Percentiles rank a stretch among this genome's conserved stretches.
These are phyloP conservation scores for Elymus sibiricus DNA, from an alignment of 176 grass and related monocot genomes.

Conservation along the genomic window DNA sequence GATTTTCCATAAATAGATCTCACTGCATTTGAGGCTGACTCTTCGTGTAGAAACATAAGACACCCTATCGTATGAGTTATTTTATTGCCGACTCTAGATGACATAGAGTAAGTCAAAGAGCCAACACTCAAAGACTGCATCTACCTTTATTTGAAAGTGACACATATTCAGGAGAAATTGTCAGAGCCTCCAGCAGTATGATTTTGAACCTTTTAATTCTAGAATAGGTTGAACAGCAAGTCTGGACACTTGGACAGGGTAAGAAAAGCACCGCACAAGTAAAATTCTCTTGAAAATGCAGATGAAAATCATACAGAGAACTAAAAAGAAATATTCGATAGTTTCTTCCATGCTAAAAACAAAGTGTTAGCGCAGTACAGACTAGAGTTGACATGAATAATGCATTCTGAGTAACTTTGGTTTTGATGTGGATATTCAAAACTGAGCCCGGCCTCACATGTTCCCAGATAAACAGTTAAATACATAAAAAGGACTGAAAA, in stretches of 20 bases:
- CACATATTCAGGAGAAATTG: not conserved
- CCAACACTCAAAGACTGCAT: not conserved
- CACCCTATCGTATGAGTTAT: not conserved
- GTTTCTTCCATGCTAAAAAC: not conserved
- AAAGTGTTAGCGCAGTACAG: not conserved
- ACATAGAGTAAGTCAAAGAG: not conserved
- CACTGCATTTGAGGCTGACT: not conserved
- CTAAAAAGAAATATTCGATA: not conserved
- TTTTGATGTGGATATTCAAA: not conserved
- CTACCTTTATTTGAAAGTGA: not conserved
- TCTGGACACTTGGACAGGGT: not conserved
- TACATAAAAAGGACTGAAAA: no score
- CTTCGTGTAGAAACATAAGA: not conserved
- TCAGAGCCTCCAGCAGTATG: not conserved
- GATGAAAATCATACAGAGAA: not conserved
- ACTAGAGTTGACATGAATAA: not conserved
- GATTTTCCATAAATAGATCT: not conserved
- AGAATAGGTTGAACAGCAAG: not conserved
- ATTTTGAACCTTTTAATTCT: not conserved
- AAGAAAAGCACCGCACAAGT: not conserved
- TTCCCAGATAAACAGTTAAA: no score
- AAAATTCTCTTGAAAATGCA: not conserved
- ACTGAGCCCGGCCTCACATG: no score
- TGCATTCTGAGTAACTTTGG: not conserved
- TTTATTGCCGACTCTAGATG: not conserved